Evolutionary conservation across 1,139 yeast genomes (phyloP).

Genomic region (Suhomyces yuchorum): DNA sequence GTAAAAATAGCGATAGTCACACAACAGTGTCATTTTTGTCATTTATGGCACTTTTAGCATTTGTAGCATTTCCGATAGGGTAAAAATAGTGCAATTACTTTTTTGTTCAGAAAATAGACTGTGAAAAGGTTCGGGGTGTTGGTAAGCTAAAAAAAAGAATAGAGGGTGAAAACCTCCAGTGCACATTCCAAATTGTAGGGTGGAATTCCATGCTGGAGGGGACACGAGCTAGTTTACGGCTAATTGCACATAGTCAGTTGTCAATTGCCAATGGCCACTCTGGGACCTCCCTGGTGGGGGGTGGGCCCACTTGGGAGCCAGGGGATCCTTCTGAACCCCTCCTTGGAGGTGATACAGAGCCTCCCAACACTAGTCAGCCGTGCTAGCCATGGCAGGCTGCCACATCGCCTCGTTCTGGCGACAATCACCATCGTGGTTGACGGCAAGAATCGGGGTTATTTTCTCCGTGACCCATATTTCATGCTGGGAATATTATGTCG

Average conservation of each 20-base stretch:
- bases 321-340: too few relatives aligned
- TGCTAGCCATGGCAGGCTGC: background rate
- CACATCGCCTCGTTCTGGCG: background rate
- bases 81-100: background rate
- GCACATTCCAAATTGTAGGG: too few relatives aligned
- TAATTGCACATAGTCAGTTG: too few relatives aligned
- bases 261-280: too few relatives aligned
- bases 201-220: too few relatives aligned
- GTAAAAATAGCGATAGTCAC: background rate
- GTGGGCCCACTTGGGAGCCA: too few relatives aligned
- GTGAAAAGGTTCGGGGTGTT: background rate
- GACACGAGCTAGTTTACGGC: too few relatives aligned
- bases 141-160: background rate
- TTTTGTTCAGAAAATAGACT: background rate
- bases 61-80: too few relatives aligned
- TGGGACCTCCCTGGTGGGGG: too few relatives aligned
- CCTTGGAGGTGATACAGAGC: too few relatives aligned
- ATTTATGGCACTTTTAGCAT: too few relatives aligned
- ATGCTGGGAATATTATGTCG: background rate
- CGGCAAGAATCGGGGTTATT: background rate
- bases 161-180: background rate
- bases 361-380: background rate
- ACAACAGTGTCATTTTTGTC: background rate
- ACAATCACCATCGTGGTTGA: background rate
- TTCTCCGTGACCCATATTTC: background rate